A percentile compares a stretch with the other conserved stretches of the same genome.
phyloP scores from a whole-genome alignment of 768 basidiomycete genomes.

The Russula virescens region DNA sequence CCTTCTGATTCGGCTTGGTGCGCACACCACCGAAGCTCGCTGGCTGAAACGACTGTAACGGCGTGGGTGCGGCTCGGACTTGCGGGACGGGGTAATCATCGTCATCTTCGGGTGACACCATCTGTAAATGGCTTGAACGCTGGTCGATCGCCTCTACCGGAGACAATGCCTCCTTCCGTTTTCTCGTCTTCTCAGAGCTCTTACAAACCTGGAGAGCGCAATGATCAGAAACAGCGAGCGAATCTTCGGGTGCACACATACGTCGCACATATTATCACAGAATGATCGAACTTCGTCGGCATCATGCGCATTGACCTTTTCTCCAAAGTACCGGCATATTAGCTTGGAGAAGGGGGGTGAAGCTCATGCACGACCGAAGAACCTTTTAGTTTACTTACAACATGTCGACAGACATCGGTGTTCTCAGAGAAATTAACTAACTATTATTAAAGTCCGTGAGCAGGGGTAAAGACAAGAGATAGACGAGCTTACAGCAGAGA shows the following conservation, averaged over 20 bases:
- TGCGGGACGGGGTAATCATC: constrained; percentile 25
- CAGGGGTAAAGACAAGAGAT: constrained; percentile 27
- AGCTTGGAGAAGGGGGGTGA: constrained; percentile 35
- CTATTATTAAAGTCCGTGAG: constrained; percentile 30
- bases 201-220: constrained; percentile 57
- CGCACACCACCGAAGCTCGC: background rate
- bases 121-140: constrained; percentile 20
- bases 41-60: background rate
- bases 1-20: background rate
- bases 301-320: constrained; percentile 49
- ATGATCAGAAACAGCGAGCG: background rate
- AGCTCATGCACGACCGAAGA: background rate
- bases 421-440: constrained; percentile 55
- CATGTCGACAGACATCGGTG: constrained; percentile 56
- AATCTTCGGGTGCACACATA: constrained; percentile 32
- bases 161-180: constrained; percentile 46
- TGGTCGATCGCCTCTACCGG: constrained; percentile 32
- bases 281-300: constrained; percentile 41
- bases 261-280: constrained; percentile 80
- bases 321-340: constrained; percentile 80
- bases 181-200: constrained; percentile 59
- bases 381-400: constrained; percentile 41
- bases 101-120: constrained; percentile 27
- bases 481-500: constrained; percentile 45
- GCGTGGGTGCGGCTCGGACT: background rate